Base-by-base conservation (phyloP, 257 asterid genomes). In the Petrea volubilis region DNA sequence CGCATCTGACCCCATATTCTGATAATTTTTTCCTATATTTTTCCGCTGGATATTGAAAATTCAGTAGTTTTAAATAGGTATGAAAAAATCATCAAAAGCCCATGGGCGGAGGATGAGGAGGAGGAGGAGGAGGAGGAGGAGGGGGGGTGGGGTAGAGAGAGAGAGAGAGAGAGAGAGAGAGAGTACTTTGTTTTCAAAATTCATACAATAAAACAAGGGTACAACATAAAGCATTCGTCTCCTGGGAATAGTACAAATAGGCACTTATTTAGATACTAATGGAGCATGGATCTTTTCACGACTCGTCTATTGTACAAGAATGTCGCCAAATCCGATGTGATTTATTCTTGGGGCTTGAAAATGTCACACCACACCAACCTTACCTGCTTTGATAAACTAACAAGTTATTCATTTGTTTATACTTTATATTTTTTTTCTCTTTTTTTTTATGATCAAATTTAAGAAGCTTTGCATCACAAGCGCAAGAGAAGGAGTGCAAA, bases 251-350 rank as follows among this genome's bases (percentile, higher is more conserved):
- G 62, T 72, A 77, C 88, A 73, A 77, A 70, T 11, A 57, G 71
- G 83, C 88, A 71, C 88, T 78, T 73, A 84, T 82, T 79, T 84
- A 74, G 67, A 71, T 73, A 81, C 70, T 67, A 79, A 65, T 52
- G 73, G 81, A 47, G 63, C 68, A 20, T 38, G 64, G 53, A 23
- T 51, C 47, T 63, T 76, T 63, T 11, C 23, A 44, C 24, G 23
- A 31, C 59, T 60, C 62, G 17, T 59, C 66, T 49, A 64, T 69
- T 73, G 46, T 80, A 77, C 83, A 79, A 38, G 29, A 28, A 62
- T 60, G 72, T 57, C 50, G 71, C 73, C 58, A 64, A 64, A 47
- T 23, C 62, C 81, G 10, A 73, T 66, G 75, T 25, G 69, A 53
- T 29, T 40, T 14, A 47, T 27, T 75, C 62, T 68, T 44, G 4